These are phyloP conservation scores for Chalaropsis thielavioides DNA, from an alignment of 2,329 filamentous ascomycete species.

Conservation along the genomic window DNA sequence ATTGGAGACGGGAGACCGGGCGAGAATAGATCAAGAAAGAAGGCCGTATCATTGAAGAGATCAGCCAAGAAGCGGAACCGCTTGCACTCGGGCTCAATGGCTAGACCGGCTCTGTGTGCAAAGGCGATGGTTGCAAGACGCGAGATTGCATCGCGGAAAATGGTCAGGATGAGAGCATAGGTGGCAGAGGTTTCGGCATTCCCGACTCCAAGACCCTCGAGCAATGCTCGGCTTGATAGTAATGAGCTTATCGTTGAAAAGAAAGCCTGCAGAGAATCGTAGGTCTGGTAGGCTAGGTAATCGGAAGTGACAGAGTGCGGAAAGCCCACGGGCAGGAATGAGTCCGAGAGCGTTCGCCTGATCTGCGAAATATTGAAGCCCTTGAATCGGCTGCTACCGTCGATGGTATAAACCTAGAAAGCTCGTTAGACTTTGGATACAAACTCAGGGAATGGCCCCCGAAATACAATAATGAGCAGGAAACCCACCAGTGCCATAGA, in stretches of 20 bases:
- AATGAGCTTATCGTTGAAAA: constrained; percentile 68
- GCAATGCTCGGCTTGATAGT: constrained; percentile 66
- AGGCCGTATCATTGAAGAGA: constrained; percentile 73
- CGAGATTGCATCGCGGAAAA: constrained; percentile 68
- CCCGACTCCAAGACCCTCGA: constrained; percentile 69
- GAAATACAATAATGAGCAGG: too few relatives aligned
- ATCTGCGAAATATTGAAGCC: constrained; percentile 1
- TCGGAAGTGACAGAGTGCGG: constrained; percentile 74
- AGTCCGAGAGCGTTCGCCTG: constrained; percentile 36
- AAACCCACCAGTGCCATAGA: constrained; percentile 9
- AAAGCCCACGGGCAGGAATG: constrained; percentile 79
- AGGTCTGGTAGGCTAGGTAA: constrained; percentile 59
- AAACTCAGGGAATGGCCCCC: too few relatives aligned
- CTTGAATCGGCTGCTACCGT: constrained; percentile 2
- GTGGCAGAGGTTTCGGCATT: constrained; percentile 67
- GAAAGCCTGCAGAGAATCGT: constrained; percentile 71
- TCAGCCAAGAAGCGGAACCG: constrained; percentile 77
- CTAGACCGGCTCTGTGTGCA: constrained; percentile 64
- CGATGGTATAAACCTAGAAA: background rate
- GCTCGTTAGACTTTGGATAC: background rate
- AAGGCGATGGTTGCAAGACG: constrained; percentile 76
- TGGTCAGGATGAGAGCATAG: constrained; percentile 64
- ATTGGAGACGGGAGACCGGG: constrained; percentile 49
- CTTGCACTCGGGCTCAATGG: constrained; percentile 83
- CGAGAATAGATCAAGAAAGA: constrained; percentile 72